These are phyloP conservation scores for Aspergillus hortae DNA, from an alignment of 2,329 filamentous ascomycete genomes.

Conservation along the genomic window DNA sequence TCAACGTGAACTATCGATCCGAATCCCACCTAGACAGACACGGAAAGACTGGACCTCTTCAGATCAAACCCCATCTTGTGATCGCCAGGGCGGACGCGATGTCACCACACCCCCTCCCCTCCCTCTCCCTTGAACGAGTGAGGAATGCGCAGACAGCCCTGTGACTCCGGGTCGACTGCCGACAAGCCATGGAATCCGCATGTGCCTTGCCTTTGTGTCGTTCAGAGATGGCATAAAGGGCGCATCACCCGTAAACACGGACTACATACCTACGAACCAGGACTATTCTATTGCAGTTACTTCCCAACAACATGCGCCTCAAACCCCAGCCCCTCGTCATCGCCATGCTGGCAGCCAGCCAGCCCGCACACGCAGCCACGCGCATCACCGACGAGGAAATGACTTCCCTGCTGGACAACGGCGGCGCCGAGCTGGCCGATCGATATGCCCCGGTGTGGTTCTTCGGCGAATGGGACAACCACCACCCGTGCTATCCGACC, in stretches of 20 bases:
- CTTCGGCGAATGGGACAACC: slow-evolving; percentile 24
- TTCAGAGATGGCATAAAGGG: neutral
- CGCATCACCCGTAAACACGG: too few species aligned
- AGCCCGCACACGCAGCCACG: slow-evolving; percentile 20
- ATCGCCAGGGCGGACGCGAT: neutral
- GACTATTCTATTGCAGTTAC: too few species aligned
- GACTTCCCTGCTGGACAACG: slow-evolving; percentile 40
- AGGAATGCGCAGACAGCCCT: neutral
- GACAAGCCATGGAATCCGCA: neutral
- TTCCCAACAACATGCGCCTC: neutral
- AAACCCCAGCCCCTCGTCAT: neutral
- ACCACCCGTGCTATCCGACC: slow-evolving; percentile 30
- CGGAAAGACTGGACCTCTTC: neutral
- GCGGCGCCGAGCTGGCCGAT: slow-evolving; percentile 23
- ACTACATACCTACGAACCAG: neutral
- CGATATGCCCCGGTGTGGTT: slow-evolving; percentile 32
- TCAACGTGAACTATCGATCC: neutral
- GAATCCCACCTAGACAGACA: neutral
- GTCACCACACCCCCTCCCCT: neutral
- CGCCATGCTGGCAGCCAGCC: slow-evolving; percentile 11
- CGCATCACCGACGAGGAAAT: slow-evolving; percentile 31
- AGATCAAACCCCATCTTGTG: neutral
- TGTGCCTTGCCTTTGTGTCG: neutral
- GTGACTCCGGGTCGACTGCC: neutral
- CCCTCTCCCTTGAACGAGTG: neutral